phyloP scores from a whole-genome alignment of 305 asterid species.

The Solanum chacoense region DNA sequence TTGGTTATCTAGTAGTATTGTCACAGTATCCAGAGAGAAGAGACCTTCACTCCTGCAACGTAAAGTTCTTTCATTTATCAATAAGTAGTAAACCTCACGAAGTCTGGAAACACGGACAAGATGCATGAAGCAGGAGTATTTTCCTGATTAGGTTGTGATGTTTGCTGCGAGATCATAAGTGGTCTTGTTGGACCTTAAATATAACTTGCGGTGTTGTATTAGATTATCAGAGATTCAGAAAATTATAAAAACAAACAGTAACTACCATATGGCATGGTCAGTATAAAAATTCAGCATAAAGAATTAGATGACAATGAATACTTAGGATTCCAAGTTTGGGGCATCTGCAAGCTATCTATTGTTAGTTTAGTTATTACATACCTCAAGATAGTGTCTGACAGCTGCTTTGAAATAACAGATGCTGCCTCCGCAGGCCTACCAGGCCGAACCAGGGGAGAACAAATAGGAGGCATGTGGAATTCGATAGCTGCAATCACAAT shows the following conservation, averaged over 20 bases:
- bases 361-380: neutral
- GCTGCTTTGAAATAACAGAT: slow-evolving; percentile 72
- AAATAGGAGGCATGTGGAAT: slow-evolving; percentile 92
- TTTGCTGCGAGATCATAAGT: neutral
- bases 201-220: neutral
- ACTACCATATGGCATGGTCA: neutral
- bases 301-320: neutral
- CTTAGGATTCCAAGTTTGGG: neutral
- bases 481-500: slow-evolving; percentile 20
- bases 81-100: neutral
- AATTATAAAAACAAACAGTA: neutral
- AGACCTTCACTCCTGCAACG: neutral
- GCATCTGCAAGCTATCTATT: neutral
- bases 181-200: neutral
- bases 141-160: neutral
- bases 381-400: slow-evolving; percentile 60
- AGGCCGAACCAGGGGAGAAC: slow-evolving; percentile 86
- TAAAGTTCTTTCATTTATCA: neutral
- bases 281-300: neutral
- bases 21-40: neutral
- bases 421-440: slow-evolving; percentile 91
- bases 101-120: neutral
- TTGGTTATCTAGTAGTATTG: neutral
- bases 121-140: neutral
- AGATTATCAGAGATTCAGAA: neutral